These are phyloP conservation scores for Quercus dentata DNA, from an alignment of 306 rosid genomes.

Conservation along the genomic window DNA sequence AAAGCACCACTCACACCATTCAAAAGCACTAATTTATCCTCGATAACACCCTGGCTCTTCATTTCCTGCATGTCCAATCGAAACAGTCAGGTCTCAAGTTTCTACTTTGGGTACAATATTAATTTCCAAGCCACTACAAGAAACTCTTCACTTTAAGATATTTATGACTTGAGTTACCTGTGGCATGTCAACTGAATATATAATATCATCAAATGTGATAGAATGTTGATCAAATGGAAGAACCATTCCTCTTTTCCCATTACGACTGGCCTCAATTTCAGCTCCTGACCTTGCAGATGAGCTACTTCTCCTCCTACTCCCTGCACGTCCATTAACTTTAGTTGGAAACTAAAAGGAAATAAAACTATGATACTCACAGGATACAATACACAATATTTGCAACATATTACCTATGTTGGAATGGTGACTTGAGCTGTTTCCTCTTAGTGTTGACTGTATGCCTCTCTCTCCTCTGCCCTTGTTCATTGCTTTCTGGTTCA, in stretches of 20 bases:
- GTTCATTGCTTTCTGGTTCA: conserved; percentile 8
- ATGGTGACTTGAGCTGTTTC: background rate
- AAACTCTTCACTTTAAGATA: background rate
- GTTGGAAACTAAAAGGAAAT: background rate
- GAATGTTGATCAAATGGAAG: conserved; percentile 54
- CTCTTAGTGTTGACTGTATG: background rate
- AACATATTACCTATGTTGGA: background rate
- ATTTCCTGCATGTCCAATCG: conserved; percentile 50
- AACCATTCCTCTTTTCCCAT: conserved; percentile 38
- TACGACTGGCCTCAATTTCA: background rate
- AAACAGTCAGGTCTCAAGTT: background rate
- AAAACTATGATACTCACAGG: background rate
- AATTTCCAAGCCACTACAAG: conserved; percentile 4
- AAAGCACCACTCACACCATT: conserved; percentile 80
- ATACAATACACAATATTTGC: background rate
- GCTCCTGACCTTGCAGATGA: background rate
- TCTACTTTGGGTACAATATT: background rate
- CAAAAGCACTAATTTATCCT: conserved; percentile 72
- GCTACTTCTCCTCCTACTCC: background rate
- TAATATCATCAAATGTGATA: conserved; percentile 38
- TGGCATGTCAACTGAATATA: conserved; percentile 55
- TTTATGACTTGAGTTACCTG: conserved; percentile 13
- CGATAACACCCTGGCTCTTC: conserved; percentile 52
- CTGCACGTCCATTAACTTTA: conserved; percentile 11
- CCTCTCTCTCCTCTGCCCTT: background rate